Conservation (phyloP, 306 rosid species). For the Cucumis sativus region DNA sequence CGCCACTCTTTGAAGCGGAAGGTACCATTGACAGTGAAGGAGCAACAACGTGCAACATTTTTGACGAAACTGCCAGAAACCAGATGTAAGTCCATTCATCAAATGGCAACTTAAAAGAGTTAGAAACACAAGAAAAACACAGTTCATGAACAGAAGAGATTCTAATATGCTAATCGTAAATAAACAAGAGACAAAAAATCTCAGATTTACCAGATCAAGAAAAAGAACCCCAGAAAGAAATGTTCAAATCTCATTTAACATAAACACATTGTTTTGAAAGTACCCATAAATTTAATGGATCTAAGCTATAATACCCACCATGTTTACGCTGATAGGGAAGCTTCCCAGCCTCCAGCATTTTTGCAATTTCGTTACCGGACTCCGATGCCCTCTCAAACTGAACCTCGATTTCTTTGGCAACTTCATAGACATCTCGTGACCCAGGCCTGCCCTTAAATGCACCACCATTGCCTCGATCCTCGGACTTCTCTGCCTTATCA, state of each 20-base stretch:
- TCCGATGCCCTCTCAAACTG: constrained; percentile 75
- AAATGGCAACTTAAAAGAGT: constrained; percentile 9
- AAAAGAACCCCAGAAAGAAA: neutral
- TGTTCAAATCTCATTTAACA: neutral
- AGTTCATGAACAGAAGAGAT: neutral
- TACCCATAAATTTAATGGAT: neutral
- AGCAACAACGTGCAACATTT: constrained; percentile 49
- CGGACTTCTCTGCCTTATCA: constrained; percentile 43
- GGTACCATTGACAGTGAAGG: constrained; percentile 47
- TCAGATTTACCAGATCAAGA: neutral
- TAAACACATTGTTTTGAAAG: neutral
- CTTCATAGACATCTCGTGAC: constrained; percentile 46
- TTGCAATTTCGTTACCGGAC: constrained; percentile 52
- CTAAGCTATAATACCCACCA: constrained; percentile 28
- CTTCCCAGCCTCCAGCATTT: constrained; percentile 75
- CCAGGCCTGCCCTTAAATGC: constrained; percentile 39
- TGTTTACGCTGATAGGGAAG: constrained; percentile 50
- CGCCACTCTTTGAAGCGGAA: constrained; percentile 42
- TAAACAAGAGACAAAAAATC: neutral
- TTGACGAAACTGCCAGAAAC: constrained; percentile 51
- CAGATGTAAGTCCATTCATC: constrained; percentile 12
- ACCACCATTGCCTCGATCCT: constrained; percentile 31
- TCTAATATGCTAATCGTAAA: neutral
- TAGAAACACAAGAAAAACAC: neutral
- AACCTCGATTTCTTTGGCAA: constrained; percentile 59